A percentile compares a stretch with the other conserved stretches of the same genome.
These are phyloP conservation scores for Cornus florida DNA, from an alignment of 148 eudicot species.

Conservation along the genomic window DNA sequence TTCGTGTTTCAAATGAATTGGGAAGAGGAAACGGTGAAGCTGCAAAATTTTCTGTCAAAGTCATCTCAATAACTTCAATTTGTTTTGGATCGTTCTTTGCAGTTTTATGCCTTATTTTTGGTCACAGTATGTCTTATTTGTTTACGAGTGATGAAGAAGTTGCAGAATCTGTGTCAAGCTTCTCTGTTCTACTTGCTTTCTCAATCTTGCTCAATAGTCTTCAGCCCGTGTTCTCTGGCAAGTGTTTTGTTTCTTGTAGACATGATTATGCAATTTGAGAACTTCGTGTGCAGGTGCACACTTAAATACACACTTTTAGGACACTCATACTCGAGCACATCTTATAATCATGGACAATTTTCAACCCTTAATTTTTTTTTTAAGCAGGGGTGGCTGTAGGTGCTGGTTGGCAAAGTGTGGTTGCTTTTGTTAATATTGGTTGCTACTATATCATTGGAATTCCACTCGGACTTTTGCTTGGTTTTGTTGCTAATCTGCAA, in stretches of 20 bases:
- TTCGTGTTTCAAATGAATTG: conserved; percentile 73
- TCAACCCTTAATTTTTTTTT: background rate
- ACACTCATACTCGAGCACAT: too few species aligned
- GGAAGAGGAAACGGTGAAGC: conserved; percentile 70
- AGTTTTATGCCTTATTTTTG: conserved; percentile 31
- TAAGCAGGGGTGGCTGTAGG: conserved; percentile 53
- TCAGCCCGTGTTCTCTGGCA: conserved; percentile 49
- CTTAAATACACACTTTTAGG: too few species aligned
- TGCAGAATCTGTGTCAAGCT: conserved; percentile 32
- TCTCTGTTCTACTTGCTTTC: conserved; percentile 43
- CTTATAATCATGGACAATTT: too few species aligned
- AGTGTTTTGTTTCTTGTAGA: background rate
- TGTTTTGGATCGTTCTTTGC: conserved; percentile 45
- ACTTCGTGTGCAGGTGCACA: too few species aligned
- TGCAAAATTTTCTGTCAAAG: conserved; percentile 65
- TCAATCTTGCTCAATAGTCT: conserved; percentile 42
- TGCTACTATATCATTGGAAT: conserved; percentile 56
- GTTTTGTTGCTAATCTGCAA: conserved; percentile 41
- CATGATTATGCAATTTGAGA: background rate
- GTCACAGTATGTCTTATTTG: conserved; percentile 27
- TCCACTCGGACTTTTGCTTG: conserved; percentile 51
- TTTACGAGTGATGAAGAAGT: conserved; percentile 46
- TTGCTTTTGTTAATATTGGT: conserved; percentile 45
- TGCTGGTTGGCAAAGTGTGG: conserved; percentile 50
- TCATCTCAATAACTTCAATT: conserved; percentile 49